Evolutionary conservation across 73 alveolate genomes (phyloP).

Genomic region (Paramecium caudatum): DNA sequence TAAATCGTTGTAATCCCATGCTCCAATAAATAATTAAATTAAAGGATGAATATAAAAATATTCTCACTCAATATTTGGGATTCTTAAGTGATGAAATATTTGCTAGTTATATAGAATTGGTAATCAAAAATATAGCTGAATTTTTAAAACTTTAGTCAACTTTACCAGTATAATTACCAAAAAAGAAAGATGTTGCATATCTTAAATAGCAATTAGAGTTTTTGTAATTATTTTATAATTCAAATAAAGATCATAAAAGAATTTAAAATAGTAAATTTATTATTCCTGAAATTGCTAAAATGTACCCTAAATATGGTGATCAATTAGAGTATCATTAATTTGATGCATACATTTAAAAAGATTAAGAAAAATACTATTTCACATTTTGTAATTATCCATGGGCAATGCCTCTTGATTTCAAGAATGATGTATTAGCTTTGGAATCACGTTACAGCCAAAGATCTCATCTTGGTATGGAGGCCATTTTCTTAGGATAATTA

Average conservation of each 20-base stretch:
- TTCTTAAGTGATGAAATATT: not conserved
- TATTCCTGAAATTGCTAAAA: not conserved
- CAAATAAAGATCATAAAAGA: not conserved
- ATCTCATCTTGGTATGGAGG: not conserved
- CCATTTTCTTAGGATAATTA: not conserved
- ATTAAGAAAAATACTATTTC: not conserved
- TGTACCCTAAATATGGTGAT: not conserved
- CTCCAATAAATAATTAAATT: not conserved
- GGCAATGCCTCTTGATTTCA: constrained; percentile 31
- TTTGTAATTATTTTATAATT: not conserved
- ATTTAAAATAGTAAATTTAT: not conserved
- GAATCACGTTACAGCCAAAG: not conserved
- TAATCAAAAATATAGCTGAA: not conserved
- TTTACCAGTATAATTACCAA: not conserved
- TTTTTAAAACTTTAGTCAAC: not conserved
- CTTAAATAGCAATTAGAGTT: not conserved
- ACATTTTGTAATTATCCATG: constrained; percentile 57
- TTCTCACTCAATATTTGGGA: not conserved
- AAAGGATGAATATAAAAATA: not conserved
- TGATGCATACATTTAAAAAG: not conserved
- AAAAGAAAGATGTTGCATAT: not conserved
- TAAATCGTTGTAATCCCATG: not conserved
- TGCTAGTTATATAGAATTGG: not conserved
- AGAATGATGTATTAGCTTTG: not conserved
- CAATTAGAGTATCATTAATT: not conserved